Base-by-base conservation (phyloP, 1,139 yeast genomes). In the Pichia sp. region DNA sequence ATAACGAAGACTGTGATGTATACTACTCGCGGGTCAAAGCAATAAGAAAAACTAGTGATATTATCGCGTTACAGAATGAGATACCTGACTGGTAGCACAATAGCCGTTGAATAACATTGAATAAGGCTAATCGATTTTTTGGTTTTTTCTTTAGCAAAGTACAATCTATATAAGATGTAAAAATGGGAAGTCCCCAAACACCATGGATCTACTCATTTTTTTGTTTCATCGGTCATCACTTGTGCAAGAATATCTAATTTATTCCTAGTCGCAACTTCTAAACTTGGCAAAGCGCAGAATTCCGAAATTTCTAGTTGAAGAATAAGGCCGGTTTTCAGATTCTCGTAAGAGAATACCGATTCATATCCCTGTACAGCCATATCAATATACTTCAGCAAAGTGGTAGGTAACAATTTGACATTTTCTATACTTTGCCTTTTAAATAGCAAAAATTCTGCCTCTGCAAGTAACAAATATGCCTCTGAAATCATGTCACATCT, bases 291-390 rank as follows among this genome's bases (percentile, higher is more conserved):
- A 28, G 27, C 8, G n/a, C 11, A 39, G 11, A 55, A 44, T 3
- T 52, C 50, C 27, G 65, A 66, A 23, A 64, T 36, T 5, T 49
- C 39, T 31, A 52, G 41, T 44, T 64, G 63, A n/a, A 64, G 39
- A 4, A 45, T 44, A 29, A 64, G 52, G 8, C 62, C 55, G 10
- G 49, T 45, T 10, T 67, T 70, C 52, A 75, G 60, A 51, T 65
- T 61, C n/a, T 57, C 48, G 60, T 64, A 65, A 57, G 64, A 54
- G 49, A 60, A 58, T 39, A 67, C 55, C 39, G 55, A 59, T 40
- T 67, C 69, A 55, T 67, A 75, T 1, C 77, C 76, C 4, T 63
- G 57, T n/a, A 76, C 67, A 16, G 79, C 60, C 4, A 61, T 51
- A 44, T 71, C 70, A 44, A 75, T 58, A 46, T 59, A 67, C 37